Conservation (phyloP, 2,329 filamentous ascomycete species). For the Huntiella moniliformis region DNA sequence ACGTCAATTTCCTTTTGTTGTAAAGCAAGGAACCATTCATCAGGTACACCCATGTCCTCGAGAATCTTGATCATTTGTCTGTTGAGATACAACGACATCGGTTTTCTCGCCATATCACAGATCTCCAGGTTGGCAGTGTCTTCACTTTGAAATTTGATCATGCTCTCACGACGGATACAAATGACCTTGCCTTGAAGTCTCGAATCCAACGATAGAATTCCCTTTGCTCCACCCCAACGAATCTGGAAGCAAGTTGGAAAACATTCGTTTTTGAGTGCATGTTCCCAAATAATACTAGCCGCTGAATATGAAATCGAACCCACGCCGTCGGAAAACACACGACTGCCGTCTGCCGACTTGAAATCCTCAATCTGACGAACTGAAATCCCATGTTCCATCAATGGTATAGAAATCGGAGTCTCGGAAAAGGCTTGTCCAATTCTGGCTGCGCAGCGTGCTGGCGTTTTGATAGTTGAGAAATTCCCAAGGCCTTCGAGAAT, state of each 20-base stretch:
- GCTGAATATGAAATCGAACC: slow-evolving; percentile 50
- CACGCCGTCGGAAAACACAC: slow-evolving; percentile 62
- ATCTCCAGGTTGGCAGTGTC: slow-evolving; percentile 44
- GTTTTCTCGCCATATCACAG: slow-evolving; percentile 48
- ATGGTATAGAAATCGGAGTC: slow-evolving; percentile 42
- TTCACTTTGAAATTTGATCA: slow-evolving; percentile 55
- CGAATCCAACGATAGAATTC: slow-evolving; percentile 55
- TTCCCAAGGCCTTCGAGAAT: slow-evolving; percentile 32
- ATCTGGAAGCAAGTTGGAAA: slow-evolving; percentile 56
- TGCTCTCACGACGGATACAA: slow-evolving; percentile 45
- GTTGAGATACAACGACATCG: slow-evolving; percentile 54
- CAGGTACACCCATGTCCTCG: slow-evolving; percentile 50
- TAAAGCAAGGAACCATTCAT: slow-evolving; percentile 40
- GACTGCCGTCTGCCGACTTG: slow-evolving; percentile 25
- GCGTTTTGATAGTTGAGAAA: slow-evolving; percentile 31
- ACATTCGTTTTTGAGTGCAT: slow-evolving; percentile 27
- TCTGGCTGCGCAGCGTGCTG: slow-evolving; percentile 37
- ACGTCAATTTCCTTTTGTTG: slow-evolving; percentile 43
- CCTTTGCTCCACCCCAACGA: slow-evolving; percentile 55
- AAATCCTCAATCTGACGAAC: slow-evolving; percentile 30
- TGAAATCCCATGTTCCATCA: slow-evolving; percentile 22
- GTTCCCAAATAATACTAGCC: slow-evolving; percentile 38
- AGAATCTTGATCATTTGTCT: slow-evolving; percentile 71
- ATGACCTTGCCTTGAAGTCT: slow-evolving; percentile 38
- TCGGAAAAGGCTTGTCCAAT: slow-evolving; percentile 57